A percentile compares a stretch with the other conserved stretches of the same genome.
Evolutionary conservation across 805 yeast genomes (phyloP).

Genomic region (Teunomyces lycoperdinae): DNA sequence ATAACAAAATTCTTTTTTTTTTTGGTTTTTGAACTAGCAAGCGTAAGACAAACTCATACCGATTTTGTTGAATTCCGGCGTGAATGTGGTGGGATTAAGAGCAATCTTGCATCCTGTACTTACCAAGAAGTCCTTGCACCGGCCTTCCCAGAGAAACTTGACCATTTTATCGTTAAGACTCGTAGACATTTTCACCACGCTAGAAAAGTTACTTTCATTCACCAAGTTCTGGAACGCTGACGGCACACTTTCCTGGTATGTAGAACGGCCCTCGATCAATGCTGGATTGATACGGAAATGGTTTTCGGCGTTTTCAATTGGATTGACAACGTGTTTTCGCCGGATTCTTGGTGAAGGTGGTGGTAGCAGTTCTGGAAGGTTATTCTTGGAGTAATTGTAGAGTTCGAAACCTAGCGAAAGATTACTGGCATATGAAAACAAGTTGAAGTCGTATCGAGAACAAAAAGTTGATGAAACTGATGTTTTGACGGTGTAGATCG

Average conservation of each 20-base stretch:
- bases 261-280: conserved; percentile 8
- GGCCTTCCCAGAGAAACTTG: conserved; percentile 83
- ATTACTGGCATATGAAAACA: conserved; percentile 87
- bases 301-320: conserved; percentile 23
- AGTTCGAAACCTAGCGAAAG: conserved; percentile 83
- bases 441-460: conserved; percentile 83
- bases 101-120: conserved; percentile 67
- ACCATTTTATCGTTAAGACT: conserved; percentile 61
- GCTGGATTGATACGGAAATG: conserved; percentile 28
- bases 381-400: conserved; percentile 45
- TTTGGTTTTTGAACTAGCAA: conserved; percentile 28
- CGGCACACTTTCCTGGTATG: conserved; percentile 39
- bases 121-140: conserved; percentile 72
- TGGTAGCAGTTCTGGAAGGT: not conserved
- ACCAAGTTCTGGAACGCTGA: conserved; percentile 51
- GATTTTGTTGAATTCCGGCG: conserved; percentile 48
- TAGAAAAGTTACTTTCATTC: conserved; percentile 54
- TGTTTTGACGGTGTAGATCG: conserved; percentile 84
- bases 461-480: conserved; percentile 72
- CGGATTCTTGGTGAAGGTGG: not conserved
- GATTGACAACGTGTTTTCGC: conserved; percentile 15
- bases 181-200: conserved; percentile 72
- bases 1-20: not conserved
- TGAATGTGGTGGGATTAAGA: conserved; percentile 31
- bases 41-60: conserved; percentile 66